These are phyloP conservation scores for Podila clonocystis DNA, from an alignment of 192 early-diverging fungal genomes.

Conservation along the genomic window DNA sequence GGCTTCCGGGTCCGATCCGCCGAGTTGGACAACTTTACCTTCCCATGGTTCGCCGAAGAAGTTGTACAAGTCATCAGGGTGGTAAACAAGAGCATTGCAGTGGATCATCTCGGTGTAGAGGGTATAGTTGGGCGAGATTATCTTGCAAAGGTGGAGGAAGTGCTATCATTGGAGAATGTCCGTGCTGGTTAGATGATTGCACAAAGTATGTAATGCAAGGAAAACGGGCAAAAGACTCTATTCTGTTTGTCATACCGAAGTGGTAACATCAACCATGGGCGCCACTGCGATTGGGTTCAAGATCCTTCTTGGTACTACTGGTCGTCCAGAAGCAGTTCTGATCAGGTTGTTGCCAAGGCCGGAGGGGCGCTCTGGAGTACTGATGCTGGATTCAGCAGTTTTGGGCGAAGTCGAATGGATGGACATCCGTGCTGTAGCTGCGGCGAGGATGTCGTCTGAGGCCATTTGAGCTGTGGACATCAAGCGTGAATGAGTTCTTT, in stretches of 20 bases:
- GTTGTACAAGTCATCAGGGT: constrained; percentile 51
- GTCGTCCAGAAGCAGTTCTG: constrained; percentile 22
- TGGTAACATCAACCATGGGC: constrained; percentile 84
- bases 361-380: not conserved
- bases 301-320: constrained; percentile 34
- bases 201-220: not conserved
- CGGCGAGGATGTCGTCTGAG: not conserved
- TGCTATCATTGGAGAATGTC: constrained; percentile 37
- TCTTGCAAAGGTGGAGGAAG: constrained; percentile 70
- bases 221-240: not conserved
- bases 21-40: constrained; percentile 67
- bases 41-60: constrained; percentile 58
- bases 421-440: not conserved
- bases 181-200: not conserved
- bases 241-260: constrained; percentile 52
- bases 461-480: constrained; percentile 5
- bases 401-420: not conserved
- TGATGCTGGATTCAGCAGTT: not conserved
- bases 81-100: constrained; percentile 59
- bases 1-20: constrained; percentile 56
- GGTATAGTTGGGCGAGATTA: constrained; percentile 72
- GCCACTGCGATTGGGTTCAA: constrained; percentile 61
- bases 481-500: constrained; percentile 7
- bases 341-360: not conserved
- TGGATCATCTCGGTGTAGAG: constrained; percentile 84